phyloP scores from a whole-genome alignment of 768 basidiomycete species.

The Mycena amicta region DNA sequence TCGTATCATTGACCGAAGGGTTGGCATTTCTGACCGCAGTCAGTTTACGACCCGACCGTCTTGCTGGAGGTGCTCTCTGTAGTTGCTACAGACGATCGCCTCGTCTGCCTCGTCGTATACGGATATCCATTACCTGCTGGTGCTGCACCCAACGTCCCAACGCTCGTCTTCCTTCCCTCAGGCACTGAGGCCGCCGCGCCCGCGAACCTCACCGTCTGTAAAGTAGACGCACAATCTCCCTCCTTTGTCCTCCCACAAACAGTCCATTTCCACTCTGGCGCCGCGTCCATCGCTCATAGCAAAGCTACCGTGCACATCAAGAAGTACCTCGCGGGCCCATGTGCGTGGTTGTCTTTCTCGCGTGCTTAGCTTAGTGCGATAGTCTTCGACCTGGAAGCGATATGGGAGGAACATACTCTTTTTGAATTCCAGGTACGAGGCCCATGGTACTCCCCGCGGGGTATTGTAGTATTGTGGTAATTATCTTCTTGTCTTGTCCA shows the following conservation, averaged over 20 bases:
- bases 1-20: slow-evolving; percentile 5
- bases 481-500: no score
- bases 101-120: slow-evolving; percentile 43
- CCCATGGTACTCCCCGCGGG: no score
- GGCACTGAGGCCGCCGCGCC: slow-evolving; percentile 26
- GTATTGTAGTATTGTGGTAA: no score
- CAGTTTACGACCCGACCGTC: slow-evolving; percentile 38
- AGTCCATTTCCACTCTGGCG: slow-evolving; percentile 41
- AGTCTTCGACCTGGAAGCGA: slow-evolving; percentile 57
- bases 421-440: slow-evolving; percentile 56
- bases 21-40: not conserved
- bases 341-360: not conserved
- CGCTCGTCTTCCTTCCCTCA: slow-evolving; percentile 38
- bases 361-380: not conserved
- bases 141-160: slow-evolving; percentile 31
- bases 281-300: slow-evolving; percentile 47
- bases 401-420: slow-evolving; percentile 62
- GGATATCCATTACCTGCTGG: slow-evolving; percentile 28
- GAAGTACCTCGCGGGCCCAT: slow-evolving; percentile 49
- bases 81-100: slow-evolving; percentile 31
- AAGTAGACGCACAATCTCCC: slow-evolving; percentile 35
- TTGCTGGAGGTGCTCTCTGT: slow-evolving; percentile 31
- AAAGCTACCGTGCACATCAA: slow-evolving; percentile 49
- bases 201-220: slow-evolving; percentile 30
- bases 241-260: slow-evolving; percentile 48